Base-by-base conservation (phyloP, 306 rosid species). In the Quillaja saponaria region DNA sequence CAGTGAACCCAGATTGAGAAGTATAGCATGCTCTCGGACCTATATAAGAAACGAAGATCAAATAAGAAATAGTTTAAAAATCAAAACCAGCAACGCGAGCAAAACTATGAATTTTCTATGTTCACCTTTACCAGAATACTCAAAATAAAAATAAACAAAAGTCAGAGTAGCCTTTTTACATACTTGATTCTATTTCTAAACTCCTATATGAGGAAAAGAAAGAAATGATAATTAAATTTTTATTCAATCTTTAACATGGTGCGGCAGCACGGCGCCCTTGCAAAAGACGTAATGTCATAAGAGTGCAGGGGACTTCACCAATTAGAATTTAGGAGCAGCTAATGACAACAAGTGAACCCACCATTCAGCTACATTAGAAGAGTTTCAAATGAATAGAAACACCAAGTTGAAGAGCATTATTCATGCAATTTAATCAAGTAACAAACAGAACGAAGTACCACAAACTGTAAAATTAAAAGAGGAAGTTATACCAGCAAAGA, bases 1-100 rank as follows among this genome's bases (percentile, higher is more conserved):
- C 49, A 94, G 71, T 37, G 99, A 85, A 67, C 99, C 99, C 81
- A 94, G 79, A 70, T 94, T 89, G 55, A 94, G 84, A 68, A 94
- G 85, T 83, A 89, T 78, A 68, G 99, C 99, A 76, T 71, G 68
- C 76, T 94, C 97, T 13, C 99, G 99, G 60, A 94, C 99, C 99
- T 94, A 65, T 33, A 75, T 61, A 54, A 17, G 68, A 64, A 65
- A 19, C 41, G 68, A 63, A 58, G 68, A 76, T 65, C 13, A 34
- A 47, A 71, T 49, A 21, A 7, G 31, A 45, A 61, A 20, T 39
- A 40, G 12, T 63, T 31, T 41, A 48, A 39, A 54, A 48, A 44
- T 25, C 21, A 34, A 40, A 10, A 13, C 35, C 46, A 48, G 14
- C 41, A 25, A 72, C 58, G 31, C 9, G 37, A 46, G 13, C 42